Base-by-base conservation (phyloP, 495 filamentous ascomycete species). In the Podospora pseudoanserina region DNA sequence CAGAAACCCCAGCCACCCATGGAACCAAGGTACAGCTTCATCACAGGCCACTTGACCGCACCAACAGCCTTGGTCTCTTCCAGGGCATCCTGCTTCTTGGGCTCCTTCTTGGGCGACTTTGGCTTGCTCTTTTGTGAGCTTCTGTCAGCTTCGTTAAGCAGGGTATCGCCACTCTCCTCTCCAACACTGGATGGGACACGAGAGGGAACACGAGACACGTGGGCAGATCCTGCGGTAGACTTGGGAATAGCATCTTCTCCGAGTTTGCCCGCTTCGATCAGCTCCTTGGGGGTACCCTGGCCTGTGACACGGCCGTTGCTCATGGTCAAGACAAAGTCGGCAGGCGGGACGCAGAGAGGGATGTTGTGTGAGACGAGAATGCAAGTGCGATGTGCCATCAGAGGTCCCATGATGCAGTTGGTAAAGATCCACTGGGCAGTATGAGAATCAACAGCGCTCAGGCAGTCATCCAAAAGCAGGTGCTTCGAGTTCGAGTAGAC, bases 381-480 rank as follows among this genome's bases (percentile, higher is more conserved):
- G 77, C 96, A 98, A 53, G 95, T 97, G 54, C 95, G 86, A 68
- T 86, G 83, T 60, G 86, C 76, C 95, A 99, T 98, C 67, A 99
- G 78, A 3, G 93, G 92, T 6, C 95, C 95, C 69, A 90, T 89
- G 69, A 99, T 89, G 65, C 93, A 94, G 73, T 97, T 89, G 70
- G 89, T 91, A 79, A 98, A 98, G 70, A 99, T 97, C 88, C 97
- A 97, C 79, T 97, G 97, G 11, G 93, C 94, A 1, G 95, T 98
- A 73, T 99, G 95, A 7, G 96, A 97, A 78, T 99, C 95, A n/a
- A 99, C 95, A 19, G 95, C 95, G 74, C 94, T 97, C 61, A 99
- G 84, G 70, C 96, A 97, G 78, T 99, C 95, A 75, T 99, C 95
- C 34, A 99, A 81, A 5, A 99, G 85, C 15, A 99, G 77, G 77